phyloP scores from a whole-genome alignment of 2,329 filamentous ascomycete genomes.

The Paecilomyces formosus region DNA sequence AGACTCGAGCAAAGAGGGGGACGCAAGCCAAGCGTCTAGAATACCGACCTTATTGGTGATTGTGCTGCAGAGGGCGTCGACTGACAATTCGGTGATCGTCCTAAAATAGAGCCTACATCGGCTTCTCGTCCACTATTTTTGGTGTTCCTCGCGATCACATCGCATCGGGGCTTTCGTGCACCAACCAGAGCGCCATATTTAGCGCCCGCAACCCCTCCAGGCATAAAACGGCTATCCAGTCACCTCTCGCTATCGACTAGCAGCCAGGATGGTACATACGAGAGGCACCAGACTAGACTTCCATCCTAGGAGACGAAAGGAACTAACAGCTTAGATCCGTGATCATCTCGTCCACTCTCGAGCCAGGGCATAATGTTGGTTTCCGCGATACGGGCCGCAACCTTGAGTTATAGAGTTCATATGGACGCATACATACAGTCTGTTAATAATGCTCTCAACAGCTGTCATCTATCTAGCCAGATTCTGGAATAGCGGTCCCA shows the following conservation, averaged over 20 bases:
- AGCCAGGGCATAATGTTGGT: background rate
- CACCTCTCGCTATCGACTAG: background rate
- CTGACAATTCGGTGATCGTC: background rate
- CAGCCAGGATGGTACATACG: background rate
- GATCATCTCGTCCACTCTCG: background rate
- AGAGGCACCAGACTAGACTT: background rate
- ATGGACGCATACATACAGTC: background rate
- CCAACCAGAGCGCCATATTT: slow-evolving; percentile 2
- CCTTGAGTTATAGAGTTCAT: background rate
- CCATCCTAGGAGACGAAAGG: background rate
- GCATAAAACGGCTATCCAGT: background rate
- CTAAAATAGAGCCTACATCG: background rate
- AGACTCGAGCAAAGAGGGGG: background rate
- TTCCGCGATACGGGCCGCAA: background rate
- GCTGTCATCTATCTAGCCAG: background rate
- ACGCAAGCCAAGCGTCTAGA: background rate
- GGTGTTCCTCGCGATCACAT: background rate
- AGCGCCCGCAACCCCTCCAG: background rate
- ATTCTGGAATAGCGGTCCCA: background rate
- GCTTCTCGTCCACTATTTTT: background rate
- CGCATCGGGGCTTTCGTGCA: slow-evolving; percentile 6
- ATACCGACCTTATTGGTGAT: background rate
- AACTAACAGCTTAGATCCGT: background rate
- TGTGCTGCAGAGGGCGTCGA: background rate
- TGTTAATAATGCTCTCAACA: background rate